Evolutionary conservation across 78 protist genomes (phyloP), one percentile per base, ranked within the genome.

Genomic region (Speleostelium caveatum): DNA sequence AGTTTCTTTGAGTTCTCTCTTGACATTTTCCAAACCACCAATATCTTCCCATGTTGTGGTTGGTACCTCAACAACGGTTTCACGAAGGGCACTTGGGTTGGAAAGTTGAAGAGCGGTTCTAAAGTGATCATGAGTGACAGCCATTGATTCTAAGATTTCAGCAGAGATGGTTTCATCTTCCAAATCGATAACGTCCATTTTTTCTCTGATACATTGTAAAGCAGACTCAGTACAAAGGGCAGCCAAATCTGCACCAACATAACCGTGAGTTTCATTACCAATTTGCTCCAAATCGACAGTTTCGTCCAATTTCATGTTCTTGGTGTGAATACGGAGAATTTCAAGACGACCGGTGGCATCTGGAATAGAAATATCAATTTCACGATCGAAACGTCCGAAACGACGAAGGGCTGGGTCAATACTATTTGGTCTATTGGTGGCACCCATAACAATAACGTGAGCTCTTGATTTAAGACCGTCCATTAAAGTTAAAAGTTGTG

Each of bases 341-440:
- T 99, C 99, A 28, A 99, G 96, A 45, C 99, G 97, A 39, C 99
- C 99, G 14, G 93, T 95, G 79, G 98, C 97, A 49, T 99, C 99
- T 3, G 99, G 99, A 62, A 99, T 98, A 51, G 99, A 99, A 45
- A 99, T 99, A 87, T 99, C 99, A n/a, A 99, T 83, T 94, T 99
- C 99, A 41, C 99, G 97, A 85, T 99, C 99, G 86, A 99, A 99
- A 38, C 99, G 98, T 51, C 99, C 99, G 86, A 99, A 99, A 42
- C 99, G 98, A 12, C 99, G 97, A 59, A 99, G 98, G 58, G 99
- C 99, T n/a, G 99, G 97, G 93, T 99, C 99, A 89, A 98, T 97
- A 28, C 96, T 53, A 94, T 99, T 99, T 71, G 99, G 99, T 14
- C 99, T 93, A 95, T 99, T 99, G 95, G 99, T 99, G 59, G 99